Percentiles rank a stretch among this genome's conserved stretches.
Conservation (phyloP, 2,329 filamentous ascomycete genomes). For the Didymosphaeria variabile region DNA sequence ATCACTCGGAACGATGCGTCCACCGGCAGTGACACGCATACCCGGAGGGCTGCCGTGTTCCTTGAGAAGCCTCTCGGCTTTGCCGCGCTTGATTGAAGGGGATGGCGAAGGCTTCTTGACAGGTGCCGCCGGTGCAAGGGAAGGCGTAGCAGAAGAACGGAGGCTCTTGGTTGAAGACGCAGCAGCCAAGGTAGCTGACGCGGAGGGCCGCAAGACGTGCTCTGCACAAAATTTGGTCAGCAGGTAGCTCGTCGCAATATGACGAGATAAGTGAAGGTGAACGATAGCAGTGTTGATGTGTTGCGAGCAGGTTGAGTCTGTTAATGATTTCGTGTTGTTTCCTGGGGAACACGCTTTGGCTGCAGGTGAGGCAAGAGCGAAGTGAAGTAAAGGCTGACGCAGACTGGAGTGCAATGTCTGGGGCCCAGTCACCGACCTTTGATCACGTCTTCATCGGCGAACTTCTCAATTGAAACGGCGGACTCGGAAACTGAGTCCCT, state of each 20-base stretch:
- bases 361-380: background rate
- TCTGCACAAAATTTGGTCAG: constrained; percentile 35
- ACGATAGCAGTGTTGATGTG: background rate
- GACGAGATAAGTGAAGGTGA: background rate
- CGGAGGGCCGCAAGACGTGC: constrained; percentile 53
- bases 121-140: constrained; percentile 25
- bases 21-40: constrained; percentile 61
- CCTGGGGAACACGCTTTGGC: constrained; percentile 2
- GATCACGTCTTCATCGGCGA: constrained; percentile 53
- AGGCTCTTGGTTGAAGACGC: constrained; percentile 36
- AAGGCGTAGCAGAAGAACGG: constrained; percentile 30
- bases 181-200: constrained; percentile 43
- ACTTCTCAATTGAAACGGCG: constrained; percentile 53
- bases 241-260: constrained; percentile 1
- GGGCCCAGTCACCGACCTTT: constrained; percentile 45
- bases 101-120: constrained; percentile 57
- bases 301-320: background rate
- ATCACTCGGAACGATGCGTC: constrained; percentile 61
- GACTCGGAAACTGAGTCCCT: constrained; percentile 53
- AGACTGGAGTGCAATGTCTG: background rate
- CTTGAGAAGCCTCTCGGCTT: constrained; percentile 60
- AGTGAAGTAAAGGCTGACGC: constrained; percentile 4
- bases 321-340: background rate
- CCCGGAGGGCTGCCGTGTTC: constrained; percentile 62
- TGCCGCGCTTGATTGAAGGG: constrained; percentile 60